Evolutionary conservation across 1,284 basidiomycete species (phyloP).

Genomic region (Ceratorhiza oryzae-sativae): DNA sequence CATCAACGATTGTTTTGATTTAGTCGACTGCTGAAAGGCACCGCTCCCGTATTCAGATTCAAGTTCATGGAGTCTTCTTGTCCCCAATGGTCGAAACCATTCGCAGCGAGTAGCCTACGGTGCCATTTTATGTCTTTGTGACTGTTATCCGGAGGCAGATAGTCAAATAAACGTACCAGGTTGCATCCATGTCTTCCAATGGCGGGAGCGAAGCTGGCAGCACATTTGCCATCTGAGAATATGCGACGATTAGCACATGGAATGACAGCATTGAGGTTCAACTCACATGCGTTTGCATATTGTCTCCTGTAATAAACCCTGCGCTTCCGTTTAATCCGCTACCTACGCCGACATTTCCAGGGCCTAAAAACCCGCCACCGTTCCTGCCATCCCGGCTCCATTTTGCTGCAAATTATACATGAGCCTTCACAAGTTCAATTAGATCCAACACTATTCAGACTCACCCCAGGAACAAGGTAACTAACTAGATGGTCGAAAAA

Average conservation of each 20-base stretch:
- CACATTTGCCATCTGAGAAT: not conserved
- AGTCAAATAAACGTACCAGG: conserved; percentile 8
- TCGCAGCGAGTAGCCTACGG: not conserved
- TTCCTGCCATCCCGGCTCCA: not conserved
- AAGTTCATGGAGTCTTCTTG: not conserved
- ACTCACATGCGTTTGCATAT: not conserved
- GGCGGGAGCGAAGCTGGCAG: not conserved
- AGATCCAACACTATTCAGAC: not conserved
- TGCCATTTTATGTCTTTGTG: not conserved
- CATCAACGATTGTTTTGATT: not conserved
- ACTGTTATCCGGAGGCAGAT: not conserved
- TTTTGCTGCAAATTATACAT: not conserved
- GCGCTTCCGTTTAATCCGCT: not conserved
- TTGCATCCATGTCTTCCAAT: conserved; percentile 10
- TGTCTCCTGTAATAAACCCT: not conserved
- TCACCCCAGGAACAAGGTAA: not conserved
- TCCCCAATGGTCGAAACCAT: not conserved
- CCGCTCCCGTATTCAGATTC: not conserved
- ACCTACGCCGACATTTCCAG: not conserved
- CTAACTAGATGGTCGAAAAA: conserved; percentile 23
- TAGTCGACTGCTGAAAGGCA: not conserved
- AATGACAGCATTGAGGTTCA: not conserved
- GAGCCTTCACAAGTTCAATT: not conserved
- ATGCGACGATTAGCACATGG: not conserved
- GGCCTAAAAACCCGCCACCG: not conserved